A percentile compares a stretch with the other conserved stretches of the same genome.
Evolutionary conservation across 2,329 filamentous ascomycete genomes (phyloP).

Genomic region (Penicillium sp.): DNA sequence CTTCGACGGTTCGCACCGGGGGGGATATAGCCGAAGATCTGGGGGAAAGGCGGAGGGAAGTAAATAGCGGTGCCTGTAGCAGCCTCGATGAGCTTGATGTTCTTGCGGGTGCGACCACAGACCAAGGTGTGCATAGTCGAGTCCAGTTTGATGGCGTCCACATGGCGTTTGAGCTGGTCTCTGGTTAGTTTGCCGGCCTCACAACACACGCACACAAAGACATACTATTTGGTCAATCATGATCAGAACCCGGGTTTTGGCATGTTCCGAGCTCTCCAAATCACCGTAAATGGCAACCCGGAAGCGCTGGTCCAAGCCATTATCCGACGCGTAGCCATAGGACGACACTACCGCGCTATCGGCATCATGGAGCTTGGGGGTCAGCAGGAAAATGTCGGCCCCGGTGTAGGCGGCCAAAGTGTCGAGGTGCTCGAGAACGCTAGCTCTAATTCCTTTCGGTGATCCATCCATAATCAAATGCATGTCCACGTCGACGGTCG

Average conservation of each 20-base stretch:
- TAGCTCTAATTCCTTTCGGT: slow-evolving; percentile 59
- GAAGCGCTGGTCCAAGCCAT: slow-evolving; percentile 76
- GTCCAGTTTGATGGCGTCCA: slow-evolving; percentile 74
- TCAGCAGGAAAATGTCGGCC: slow-evolving; percentile 91
- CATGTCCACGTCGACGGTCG: slow-evolving; percentile 85
- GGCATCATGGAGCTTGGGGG: slow-evolving; percentile 72
- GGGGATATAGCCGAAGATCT: slow-evolving; percentile 82
- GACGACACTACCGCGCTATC: slow-evolving; percentile 67
- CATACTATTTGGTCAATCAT: slow-evolving; percentile 88
- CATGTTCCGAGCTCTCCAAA: slow-evolving; percentile 88
- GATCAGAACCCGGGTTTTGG: slow-evolving; percentile 89
- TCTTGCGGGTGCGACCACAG: slow-evolving; percentile 87
- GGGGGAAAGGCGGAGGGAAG: slow-evolving; percentile 88
- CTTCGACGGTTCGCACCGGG: slow-evolving; percentile 71
- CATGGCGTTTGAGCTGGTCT: slow-evolving; percentile 46
- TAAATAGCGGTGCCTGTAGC: slow-evolving; percentile 94
- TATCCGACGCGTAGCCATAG: slow-evolving; percentile 66
- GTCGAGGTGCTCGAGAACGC: slow-evolving; percentile 76
- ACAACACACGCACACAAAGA: slow-evolving; percentile 12
- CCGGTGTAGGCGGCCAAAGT: slow-evolving; percentile 79
- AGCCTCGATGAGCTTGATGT: slow-evolving; percentile 96
- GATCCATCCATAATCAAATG: slow-evolving; percentile 74
- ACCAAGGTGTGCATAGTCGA: slow-evolving; percentile 82
- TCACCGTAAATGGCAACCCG: slow-evolving; percentile 92
- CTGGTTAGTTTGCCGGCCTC: slow-evolving; percentile 16